Conservation (phyloP, 805 yeast species). For the Geotrichum ghanense region DNA sequence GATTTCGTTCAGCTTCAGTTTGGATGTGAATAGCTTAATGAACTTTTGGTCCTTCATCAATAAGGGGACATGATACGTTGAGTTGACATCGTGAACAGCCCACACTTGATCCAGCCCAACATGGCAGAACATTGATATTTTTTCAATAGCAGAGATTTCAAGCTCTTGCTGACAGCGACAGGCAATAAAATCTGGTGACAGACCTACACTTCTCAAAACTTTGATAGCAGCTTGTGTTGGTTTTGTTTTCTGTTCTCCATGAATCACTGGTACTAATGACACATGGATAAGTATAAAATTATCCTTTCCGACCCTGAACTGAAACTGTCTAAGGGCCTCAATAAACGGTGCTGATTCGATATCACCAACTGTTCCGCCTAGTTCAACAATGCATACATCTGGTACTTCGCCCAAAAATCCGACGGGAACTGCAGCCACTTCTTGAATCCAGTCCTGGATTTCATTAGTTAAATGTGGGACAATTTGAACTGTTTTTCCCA, state of each 20-base stretch:
- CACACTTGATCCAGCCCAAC: conserved; percentile 97
- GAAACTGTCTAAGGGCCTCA: conserved; percentile 97
- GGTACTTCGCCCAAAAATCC: conserved; percentile 82
- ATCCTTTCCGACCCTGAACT: conserved; percentile 88
- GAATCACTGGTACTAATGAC: conserved; percentile 93
- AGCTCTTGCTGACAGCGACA: conserved; percentile 86
- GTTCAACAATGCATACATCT: conserved; percentile 91
- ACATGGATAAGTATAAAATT: conserved; percentile 95
- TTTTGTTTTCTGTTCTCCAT: conserved; percentile 97
- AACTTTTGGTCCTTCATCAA: conserved; percentile 78
- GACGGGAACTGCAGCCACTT: conserved; percentile 84
- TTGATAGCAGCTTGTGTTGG: conserved; percentile 99
- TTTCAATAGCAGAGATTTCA: conserved; percentile 77
- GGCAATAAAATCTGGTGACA: conserved; percentile 94
- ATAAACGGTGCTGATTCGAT: conserved; percentile 98
- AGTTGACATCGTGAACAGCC: conserved; percentile 92
- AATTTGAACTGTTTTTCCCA: conserved; percentile 98
- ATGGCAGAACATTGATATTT: conserved; percentile 98
- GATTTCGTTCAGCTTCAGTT: conserved; percentile 49
- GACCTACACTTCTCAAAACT: conserved; percentile 89
- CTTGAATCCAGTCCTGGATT: conserved; percentile 97
- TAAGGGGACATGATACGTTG: conserved; percentile 95
- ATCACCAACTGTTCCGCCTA: conserved; percentile 99
- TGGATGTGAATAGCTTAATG: conserved; percentile 57
- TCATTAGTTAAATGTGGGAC: conserved; percentile 97